These are phyloP conservation scores for Ambispora gerdemannii DNA, from an alignment of 192 early-diverging fungal species.

Conservation along the genomic window DNA sequence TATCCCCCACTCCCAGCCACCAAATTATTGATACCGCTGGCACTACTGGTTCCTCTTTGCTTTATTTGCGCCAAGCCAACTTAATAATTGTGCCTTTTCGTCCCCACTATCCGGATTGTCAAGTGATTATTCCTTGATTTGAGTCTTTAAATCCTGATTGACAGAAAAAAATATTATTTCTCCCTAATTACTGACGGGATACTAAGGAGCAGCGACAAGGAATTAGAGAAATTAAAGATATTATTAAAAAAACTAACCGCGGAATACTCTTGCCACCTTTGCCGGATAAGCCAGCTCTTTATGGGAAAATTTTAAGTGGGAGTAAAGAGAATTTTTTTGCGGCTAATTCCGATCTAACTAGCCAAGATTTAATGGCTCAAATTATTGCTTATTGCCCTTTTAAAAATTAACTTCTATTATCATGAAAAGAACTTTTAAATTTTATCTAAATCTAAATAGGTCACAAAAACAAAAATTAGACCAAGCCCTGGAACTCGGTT, in stretches of 20 bases:
- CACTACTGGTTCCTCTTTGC: background rate
- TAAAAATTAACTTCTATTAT: too few species aligned
- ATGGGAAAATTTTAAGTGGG: background rate
- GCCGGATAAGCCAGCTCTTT: background rate
- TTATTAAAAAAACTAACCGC: background rate
- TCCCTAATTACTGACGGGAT: background rate
- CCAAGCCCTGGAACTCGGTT: background rate
- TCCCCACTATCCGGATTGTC: background rate
- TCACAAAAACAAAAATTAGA: background rate
- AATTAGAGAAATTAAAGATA: background rate
- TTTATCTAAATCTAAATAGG: background rate
- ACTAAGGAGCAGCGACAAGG: slow-evolving; percentile 1
- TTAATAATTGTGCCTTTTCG: background rate
- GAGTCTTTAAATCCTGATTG: background rate
- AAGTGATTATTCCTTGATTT: slow-evolving; percentile 16
- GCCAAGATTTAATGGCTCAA: too few species aligned
- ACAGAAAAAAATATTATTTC: slow-evolving; percentile 1
- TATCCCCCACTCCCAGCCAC: too few species aligned
- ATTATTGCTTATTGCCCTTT: too few species aligned
- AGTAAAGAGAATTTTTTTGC: background rate
- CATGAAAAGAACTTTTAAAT: background rate
- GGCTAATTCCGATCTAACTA: too few species aligned
- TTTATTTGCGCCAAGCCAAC: background rate
- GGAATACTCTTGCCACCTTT: background rate
- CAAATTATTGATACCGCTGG: background rate